phyloP scores from a whole-genome alignment of 2,329 filamentous ascomycete species.

The Aspergillus transmontanensis region DNA sequence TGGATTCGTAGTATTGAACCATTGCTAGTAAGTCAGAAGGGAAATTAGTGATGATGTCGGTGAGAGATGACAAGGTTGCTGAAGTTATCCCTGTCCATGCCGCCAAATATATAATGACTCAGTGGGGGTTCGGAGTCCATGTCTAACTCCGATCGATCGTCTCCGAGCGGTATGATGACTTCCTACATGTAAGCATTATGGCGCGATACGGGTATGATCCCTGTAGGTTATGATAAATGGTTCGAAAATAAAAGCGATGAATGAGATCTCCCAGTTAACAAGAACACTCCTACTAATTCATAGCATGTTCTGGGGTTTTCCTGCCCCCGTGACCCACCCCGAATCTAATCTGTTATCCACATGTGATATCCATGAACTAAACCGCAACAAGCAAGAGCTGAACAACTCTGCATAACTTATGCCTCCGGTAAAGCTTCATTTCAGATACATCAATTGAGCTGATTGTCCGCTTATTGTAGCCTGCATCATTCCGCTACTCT shows the following conservation, averaged over 20 bases:
- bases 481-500: neutral
- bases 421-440: neutral
- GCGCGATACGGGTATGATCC: neutral
- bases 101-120: neutral
- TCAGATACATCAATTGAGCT: neutral
- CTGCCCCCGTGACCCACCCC: neutral
- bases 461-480: neutral
- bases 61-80: neutral
- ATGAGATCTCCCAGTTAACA: neutral
- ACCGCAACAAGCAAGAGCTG: neutral
- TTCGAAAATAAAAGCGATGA: neutral
- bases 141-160: neutral
- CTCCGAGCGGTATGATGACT: neutral
- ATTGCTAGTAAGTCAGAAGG: conserved; percentile 40
- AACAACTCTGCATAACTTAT: too few species aligned
- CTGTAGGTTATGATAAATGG: neutral
- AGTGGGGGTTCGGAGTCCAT: neutral
- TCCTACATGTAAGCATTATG: neutral
- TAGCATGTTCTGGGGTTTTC: neutral
- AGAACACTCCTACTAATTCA: neutral
- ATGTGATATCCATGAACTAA: conserved; percentile 2
- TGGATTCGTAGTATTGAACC: conserved; percentile 60
- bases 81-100: neutral
- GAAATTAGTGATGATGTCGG: neutral
- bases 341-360: neutral